Conservation (phyloP, 306 rosid species). For the Senna siamea region DNA sequence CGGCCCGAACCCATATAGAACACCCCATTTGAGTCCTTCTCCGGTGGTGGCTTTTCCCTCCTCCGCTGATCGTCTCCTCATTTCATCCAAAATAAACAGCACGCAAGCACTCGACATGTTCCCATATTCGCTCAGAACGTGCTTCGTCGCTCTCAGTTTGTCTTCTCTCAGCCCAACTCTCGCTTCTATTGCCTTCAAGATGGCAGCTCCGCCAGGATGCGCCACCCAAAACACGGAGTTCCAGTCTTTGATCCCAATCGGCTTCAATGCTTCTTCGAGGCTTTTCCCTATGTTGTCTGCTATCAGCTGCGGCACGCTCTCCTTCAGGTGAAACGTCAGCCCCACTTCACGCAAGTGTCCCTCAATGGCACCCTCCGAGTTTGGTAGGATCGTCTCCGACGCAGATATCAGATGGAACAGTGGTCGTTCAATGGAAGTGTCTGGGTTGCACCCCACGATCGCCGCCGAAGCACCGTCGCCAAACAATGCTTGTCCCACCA, state of each 20-base stretch:
- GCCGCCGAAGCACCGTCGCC: slow-evolving; percentile 46
- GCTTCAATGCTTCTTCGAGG: slow-evolving; percentile 12
- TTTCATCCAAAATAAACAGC: slow-evolving; percentile 39
- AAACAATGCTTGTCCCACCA: slow-evolving; percentile 56
- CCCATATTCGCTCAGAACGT: slow-evolving; percentile 44
- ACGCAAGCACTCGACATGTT: slow-evolving; percentile 49
- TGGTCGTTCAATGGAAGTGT: slow-evolving; percentile 1
- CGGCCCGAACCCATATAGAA: slow-evolving; percentile 37
- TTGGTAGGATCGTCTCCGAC: slow-evolving; percentile 7
- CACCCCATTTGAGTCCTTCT: slow-evolving; percentile 50
- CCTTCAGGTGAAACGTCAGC: slow-evolving; percentile 31
- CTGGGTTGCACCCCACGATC: slow-evolving; percentile 41
- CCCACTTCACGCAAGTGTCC: slow-evolving; percentile 52
- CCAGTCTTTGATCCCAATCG: slow-evolving; percentile 40
- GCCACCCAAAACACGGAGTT: slow-evolving; percentile 40
- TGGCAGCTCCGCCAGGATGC: slow-evolving; percentile 48
- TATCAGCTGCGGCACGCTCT: slow-evolving; percentile 28
- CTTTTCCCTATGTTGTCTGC: slow-evolving; percentile 34
- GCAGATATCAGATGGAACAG: slow-evolving; percentile 32
- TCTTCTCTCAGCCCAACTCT: slow-evolving; percentile 32
- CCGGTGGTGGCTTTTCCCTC: slow-evolving; percentile 44
- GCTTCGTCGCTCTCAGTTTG: slow-evolving; percentile 43
- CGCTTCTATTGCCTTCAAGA: slow-evolving; percentile 37
- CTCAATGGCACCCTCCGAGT: slow-evolving; percentile 44
- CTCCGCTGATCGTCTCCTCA: slow-evolving; percentile 39